Evolutionary conservation across 192 early-diverging fungal genomes (phyloP).

Genomic region (Backusella tuberculispora): DNA sequence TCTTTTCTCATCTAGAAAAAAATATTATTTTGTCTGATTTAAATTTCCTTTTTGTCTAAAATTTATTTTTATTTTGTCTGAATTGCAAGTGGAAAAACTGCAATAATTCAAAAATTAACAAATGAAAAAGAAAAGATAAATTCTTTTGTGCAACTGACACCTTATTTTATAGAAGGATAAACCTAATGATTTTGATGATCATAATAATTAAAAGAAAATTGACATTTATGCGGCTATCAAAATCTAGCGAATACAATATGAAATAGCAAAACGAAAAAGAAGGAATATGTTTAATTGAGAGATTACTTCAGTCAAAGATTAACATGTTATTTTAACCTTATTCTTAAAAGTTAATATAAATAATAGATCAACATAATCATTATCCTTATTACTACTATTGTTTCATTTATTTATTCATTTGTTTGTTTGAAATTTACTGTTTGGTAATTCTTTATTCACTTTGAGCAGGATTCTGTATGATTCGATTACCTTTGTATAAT

Average conservation of each 20-base stretch:
- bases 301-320: too few relatives aligned
- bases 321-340: not conserved
- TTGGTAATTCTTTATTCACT: not conserved
- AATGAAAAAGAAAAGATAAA: not conserved
- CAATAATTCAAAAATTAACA: too few relatives aligned
- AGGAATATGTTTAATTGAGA: not conserved
- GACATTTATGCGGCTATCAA: slow-evolving; percentile 6
- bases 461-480: not conserved
- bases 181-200: not conserved
- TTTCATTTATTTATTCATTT: too few relatives aligned
- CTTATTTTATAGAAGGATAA: not conserved
- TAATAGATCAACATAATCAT: not conserved
- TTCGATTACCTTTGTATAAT: not conserved
- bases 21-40: too few relatives aligned
- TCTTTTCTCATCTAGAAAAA: too few relatives aligned
- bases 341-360: not conserved
- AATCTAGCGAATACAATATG: not conserved
- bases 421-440: not conserved
- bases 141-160: not conserved
- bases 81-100: too few relatives aligned
- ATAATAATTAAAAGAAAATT: not conserved
- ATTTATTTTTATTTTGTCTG: too few relatives aligned
- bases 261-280: not conserved
- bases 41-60: too few relatives aligned
- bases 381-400: too few relatives aligned